Conservation (phyloP, 2,329 filamentous ascomycete genomes). For the Venturia asperata region DNA sequence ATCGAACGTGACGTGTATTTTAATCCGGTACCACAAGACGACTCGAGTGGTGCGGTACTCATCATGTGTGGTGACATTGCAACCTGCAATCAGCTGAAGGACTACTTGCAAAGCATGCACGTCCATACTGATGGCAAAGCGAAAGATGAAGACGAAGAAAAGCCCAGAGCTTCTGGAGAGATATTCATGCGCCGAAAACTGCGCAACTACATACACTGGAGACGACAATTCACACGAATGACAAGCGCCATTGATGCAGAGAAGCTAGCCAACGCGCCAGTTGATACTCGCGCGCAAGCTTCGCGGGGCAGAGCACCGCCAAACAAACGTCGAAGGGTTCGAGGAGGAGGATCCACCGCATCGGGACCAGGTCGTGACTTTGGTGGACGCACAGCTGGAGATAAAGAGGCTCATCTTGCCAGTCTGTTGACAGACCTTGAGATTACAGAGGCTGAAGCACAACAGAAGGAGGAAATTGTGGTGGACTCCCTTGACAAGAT, state of each 20-base stretch:
- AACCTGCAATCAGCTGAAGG: constrained; percentile 79
- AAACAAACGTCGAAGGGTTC: constrained; percentile 78
- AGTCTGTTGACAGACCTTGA: constrained; percentile 75
- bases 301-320: constrained; percentile 60
- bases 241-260: constrained; percentile 71
- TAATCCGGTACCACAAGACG: constrained; percentile 66
- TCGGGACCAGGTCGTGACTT: constrained; percentile 56
- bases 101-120: constrained; percentile 89
- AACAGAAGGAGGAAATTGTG: constrained; percentile 67
- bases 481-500: constrained; percentile 79
- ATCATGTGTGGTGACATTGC: constrained; percentile 91
- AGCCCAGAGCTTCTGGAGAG: constrained; percentile 49
- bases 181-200: constrained; percentile 79
- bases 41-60: constrained; percentile 83
- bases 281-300: constrained; percentile 27
- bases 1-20: constrained; percentile 88
- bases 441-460: constrained; percentile 68
- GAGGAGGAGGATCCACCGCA: constrained; percentile 58
- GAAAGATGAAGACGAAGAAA: constrained; percentile 41
- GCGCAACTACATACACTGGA: constrained; percentile 84
- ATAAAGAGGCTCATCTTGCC: constrained; percentile 74
- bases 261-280: constrained; percentile 53
- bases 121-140: constrained; percentile 43
- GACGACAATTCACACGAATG: constrained; percentile 78
- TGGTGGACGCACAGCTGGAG: constrained; percentile 69